Conservation (phyloP, 1,139 yeast species). For the Blastobotrys arbuscula region DNA sequence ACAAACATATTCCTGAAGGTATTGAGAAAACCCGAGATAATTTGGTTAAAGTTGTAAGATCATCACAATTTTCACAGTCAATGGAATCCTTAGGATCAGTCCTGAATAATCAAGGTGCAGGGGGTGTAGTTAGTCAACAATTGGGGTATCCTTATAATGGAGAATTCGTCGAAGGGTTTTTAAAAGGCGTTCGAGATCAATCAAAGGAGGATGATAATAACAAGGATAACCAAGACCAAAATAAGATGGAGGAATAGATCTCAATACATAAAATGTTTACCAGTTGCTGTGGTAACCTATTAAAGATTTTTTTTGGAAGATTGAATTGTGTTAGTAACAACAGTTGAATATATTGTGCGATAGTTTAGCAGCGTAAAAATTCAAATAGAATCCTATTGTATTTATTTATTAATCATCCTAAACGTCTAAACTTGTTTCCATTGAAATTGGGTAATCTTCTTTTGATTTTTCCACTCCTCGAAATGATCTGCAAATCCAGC, state of each 20-base stretch:
- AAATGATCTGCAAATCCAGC: no score
- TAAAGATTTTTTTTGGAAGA: no score
- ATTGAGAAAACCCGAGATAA: constrained; percentile 40
- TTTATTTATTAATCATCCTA: no score
- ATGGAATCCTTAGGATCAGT: constrained; percentile 43
- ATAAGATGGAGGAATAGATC: constrained; percentile 11
- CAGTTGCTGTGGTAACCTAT: no score
- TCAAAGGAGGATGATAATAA: constrained; percentile 24
- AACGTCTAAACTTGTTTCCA: no score
- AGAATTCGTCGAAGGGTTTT: constrained; percentile 53
- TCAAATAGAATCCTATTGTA: no score
- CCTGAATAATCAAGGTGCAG: constrained; percentile 45
- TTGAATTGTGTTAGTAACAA: no score
- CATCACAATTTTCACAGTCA: constrained; percentile 51
- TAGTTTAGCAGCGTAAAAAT: no score
- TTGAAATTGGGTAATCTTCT: no score
- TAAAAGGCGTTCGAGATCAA: constrained; percentile 42
- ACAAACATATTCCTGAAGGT: constrained; percentile 43
- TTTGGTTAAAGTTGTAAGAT: constrained; percentile 44
- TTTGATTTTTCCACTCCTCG: no score
- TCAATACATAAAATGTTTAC: no score
- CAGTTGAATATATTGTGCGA: no score
- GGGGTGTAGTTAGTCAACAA: constrained; percentile 47
- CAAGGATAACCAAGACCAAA: constrained; percentile 8
- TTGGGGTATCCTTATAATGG: constrained; percentile 50